Evolutionary conservation across 2,329 filamentous ascomycete species (phyloP), one percentile per base, ranked within the genome.

Genomic region (Trichoderma oligosporum): DNA sequence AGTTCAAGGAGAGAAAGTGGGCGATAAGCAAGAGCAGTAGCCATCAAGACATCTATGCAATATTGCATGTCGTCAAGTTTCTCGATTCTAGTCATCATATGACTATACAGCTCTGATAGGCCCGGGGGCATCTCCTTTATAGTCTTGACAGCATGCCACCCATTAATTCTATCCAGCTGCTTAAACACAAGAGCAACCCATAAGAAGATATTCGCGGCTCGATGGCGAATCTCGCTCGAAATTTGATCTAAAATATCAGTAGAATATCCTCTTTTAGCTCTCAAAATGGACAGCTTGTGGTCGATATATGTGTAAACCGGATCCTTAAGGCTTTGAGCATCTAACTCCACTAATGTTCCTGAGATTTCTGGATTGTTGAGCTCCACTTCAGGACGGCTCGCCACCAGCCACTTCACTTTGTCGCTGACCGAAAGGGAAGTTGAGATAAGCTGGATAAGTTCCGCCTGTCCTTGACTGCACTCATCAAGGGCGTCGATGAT

Each of bases 401-500:
- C 73, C n/a, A 76, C 55, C 22, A 78, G 57, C 71, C 73, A 76
- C 60, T 74, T 77, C 22, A 74, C 61, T 14, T 63, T 63, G 18
- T 63, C 42, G 36, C 66, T 47, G 54, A 57, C 62, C 48, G 27
- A 25, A 8, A 65, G 63, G 29, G 66, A 69, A n/a, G 66, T 55
- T 24, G 60, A 59, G 33, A 78, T 69, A 9, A 77, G 62, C 6
- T 70, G 45, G n/a, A 78, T 66, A 47, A 78, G 71, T 35, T 65
- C 52, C 4, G 41, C 16, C 11, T 64, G 57, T 25, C 64, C 69
- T 16, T 31, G 59, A 31, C 58, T 61, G 59, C 76, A 81, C 61
- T 82, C 76, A 60, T 82, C 76, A 1, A 81, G 73, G 4, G 74
- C 77, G 63, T 81, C 76, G 47, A 81, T 67, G 4, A 80, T 60